Percentiles rank a stretch among this genome's conserved stretches.
Evolutionary conservation across 176 grass and related monocot species (phyloP).

Genomic region (Avena eriantha): DNA sequence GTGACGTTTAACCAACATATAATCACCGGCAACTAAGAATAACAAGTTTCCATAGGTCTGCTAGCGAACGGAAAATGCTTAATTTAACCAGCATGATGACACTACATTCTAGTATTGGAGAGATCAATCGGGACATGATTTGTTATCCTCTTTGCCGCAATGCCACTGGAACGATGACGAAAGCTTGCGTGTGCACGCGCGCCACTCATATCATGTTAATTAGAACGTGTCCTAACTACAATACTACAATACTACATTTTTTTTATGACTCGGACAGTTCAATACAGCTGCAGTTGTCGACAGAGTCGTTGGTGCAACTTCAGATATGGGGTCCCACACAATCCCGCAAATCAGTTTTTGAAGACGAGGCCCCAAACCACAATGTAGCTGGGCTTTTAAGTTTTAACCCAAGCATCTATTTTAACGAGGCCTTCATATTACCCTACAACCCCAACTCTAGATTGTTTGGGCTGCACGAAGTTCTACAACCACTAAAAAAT

Average conservation of each 20-base stretch:
- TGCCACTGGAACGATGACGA: neutral
- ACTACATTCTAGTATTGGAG: neutral
- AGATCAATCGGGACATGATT: neutral
- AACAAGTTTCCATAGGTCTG: neutral
- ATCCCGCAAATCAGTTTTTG: no score
- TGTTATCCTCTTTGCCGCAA: constrained; percentile 20
- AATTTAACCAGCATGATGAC: constrained; percentile 18
- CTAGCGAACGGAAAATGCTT: neutral
- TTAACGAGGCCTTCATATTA: no score
- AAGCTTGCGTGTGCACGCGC: neutral
- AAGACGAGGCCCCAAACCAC: no score
- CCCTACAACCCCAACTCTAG: no score
- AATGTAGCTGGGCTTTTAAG: no score
- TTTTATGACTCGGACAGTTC: no score
- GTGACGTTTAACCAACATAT: neutral
- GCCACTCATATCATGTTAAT: neutral
- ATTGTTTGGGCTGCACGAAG: no score
- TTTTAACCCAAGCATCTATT: no score
- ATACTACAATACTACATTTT: neutral
- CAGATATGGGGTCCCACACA: no score
- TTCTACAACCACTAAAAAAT: no score
- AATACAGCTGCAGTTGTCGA: no score
- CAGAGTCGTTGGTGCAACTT: no score
- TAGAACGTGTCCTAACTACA: neutral
- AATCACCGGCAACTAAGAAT: neutral